Base-by-base conservation (phyloP, 2,329 filamentous ascomycete genomes). In the Blastomyces gilchristii region DNA sequence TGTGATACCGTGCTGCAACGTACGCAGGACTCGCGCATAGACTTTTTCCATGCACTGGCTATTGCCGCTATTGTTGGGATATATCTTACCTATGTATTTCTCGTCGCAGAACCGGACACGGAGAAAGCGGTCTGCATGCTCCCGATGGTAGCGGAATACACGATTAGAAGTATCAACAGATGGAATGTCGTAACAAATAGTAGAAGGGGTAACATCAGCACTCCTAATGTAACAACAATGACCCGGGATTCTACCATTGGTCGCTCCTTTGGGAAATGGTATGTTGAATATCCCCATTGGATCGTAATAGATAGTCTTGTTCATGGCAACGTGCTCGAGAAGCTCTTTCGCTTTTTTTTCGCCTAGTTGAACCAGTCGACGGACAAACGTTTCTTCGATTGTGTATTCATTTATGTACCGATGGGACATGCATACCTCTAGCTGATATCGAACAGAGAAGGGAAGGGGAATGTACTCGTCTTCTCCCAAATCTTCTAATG, bases 61-160 rank as follows among this genome's bases (percentile, higher is more conserved):
- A 1, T 82, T 77, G 0, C 81, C 80, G 11, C 43, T 57, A 18
- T 9, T 43, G 12, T 57, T 34, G 1, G 83, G 76, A 66, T 81
- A 82, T 31, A 92, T 86, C 5, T 82, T 81, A 0, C 86, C 86
- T 63, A 83, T 74, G 37, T 78, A 75, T 31, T 86, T 80, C 74
- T 99, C 94, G 60, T 97, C 93, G 0, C 87, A 87, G 72, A 99
- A 97, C 66, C 92, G 90, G 2, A 97, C 87, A 2, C 93, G 85
- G 11, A 99, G 79, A 69, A 99, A 99, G 1, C 88, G 86, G 70
- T 97, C 91, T 18, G 85, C 81, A 63, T 86, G 79, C 60, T 83
- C 77, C 9, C 77, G 79, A 71, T 88, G 94, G 54, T 87, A 82
- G 18, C 94, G 85, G 50, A 96, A 81, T 1, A 99, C 86, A 0